phyloP scores from a whole-genome alignment of 352 stramenopile genomes.

The Ophiocytium majus region DNA sequence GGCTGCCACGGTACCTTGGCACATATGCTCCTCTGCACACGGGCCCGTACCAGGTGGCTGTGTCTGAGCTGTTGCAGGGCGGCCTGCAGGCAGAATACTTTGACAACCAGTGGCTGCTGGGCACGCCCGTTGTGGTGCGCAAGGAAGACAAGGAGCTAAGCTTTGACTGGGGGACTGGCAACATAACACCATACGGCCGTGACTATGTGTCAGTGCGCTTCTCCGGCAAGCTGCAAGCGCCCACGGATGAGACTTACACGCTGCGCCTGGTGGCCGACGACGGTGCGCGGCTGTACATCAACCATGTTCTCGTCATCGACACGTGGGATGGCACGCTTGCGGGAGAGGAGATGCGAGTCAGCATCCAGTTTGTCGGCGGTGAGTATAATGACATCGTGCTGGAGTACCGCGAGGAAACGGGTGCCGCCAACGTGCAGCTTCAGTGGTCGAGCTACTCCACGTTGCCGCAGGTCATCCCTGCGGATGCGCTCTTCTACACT shows the following conservation, averaged over 20 bases:
- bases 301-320: conserved; percentile 85
- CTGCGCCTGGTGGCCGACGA: conserved; percentile 87
- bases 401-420: conserved; percentile 89
- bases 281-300: conserved; percentile 82
- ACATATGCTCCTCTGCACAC: conserved; percentile 75
- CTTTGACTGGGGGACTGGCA: conserved; percentile 80
- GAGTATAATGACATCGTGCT: conserved; percentile 87
- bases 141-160: conserved; percentile 35
- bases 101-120: conserved; percentile 92
- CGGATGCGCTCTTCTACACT: conserved; percentile 72
- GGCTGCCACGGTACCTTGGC: conserved; percentile 83
- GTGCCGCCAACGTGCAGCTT: conserved; percentile 75
- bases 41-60: conserved; percentile 76
- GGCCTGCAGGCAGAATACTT: conserved; percentile 85
- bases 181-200: conserved; percentile 83
- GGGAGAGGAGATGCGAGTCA: conserved; percentile 60
- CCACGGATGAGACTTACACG: conserved; percentile 78
- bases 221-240: conserved; percentile 83
- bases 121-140: conserved; percentile 74
- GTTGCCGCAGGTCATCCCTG: conserved; percentile 73
- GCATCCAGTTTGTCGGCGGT: conserved; percentile 65
- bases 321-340: conserved; percentile 69
- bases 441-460: conserved; percentile 87
- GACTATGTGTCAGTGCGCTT: conserved; percentile 92
- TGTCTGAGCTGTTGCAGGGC: conserved; percentile 82